A percentile compares a stretch with the other conserved stretches of the same genome.
Evolutionary conservation across 805 yeast genomes (phyloP).

Genomic region (Candida chauliodis): DNA sequence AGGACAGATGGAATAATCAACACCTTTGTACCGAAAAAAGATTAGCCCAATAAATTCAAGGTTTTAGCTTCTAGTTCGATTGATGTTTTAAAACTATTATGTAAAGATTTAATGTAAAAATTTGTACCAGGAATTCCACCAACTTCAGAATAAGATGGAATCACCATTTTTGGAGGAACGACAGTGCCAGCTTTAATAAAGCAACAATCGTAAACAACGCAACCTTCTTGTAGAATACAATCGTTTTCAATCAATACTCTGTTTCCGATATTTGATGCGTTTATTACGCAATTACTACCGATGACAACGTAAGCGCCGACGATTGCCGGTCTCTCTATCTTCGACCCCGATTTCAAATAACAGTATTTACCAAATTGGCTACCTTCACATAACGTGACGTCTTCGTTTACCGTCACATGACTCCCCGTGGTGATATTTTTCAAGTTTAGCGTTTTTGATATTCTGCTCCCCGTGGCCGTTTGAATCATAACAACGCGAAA

Average conservation of each 20-base stretch:
- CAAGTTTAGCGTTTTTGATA: constrained; percentile 36
- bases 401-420: constrained; percentile 32
- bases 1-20: constrained; percentile 19
- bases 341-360: constrained; percentile 32
- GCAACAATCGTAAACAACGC: constrained; percentile 51
- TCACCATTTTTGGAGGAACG: constrained; percentile 39
- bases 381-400: constrained; percentile 18
- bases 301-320: constrained; percentile 48
- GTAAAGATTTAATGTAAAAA: constrained; percentile 23
- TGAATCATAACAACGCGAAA: constrained; percentile 36
- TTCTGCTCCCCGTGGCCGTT: constrained; percentile 49
- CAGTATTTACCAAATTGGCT: constrained; percentile 21
- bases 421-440: constrained; percentile 42
- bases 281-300: constrained; percentile 30
- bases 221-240: constrained; percentile 33
- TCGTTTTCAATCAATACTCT: constrained; percentile 45
- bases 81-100: constrained; percentile 30
- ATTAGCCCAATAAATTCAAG: constrained; percentile 15
- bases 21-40: constrained; percentile 17
- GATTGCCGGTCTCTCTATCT: constrained; percentile 17
- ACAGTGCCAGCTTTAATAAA: constrained; percentile 38
- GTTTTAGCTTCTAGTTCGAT: constrained; percentile 35
- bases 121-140: constrained; percentile 35
- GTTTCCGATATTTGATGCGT: constrained; percentile 43
- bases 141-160: constrained; percentile 54